Evolutionary conservation across 306 rosid genomes (phyloP), one percentile per base, ranked within the genome.

Genomic region (Dalbergia cochinchinensis): DNA sequence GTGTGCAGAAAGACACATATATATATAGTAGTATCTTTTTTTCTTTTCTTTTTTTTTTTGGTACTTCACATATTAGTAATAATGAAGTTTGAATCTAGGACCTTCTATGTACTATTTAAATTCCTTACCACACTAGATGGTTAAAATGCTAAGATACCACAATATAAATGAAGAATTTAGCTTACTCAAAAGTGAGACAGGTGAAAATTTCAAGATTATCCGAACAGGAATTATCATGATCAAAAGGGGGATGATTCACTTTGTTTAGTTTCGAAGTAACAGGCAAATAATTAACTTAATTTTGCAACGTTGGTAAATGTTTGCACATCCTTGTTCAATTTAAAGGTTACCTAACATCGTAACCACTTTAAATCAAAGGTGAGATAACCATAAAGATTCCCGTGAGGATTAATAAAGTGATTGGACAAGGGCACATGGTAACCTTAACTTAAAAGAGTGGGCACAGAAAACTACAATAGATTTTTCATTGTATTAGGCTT

Each of bases 361-460:
- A 67, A 78, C 70, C 7, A 26, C 55, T 71, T 60, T 72, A 64
- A 69, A 82, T 66, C 54, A 76, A 80, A 76, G 69, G 68, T 47
- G 61, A 55, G n/a, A 16, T 74, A 68, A 20, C 69, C 41, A 34
- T 53, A 84, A 34, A 80, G 87, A 86, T 89, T 84, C 92, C 88
- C 75, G 39, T 60, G 86, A 78, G 76, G 57, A 71, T 61, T 78
- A 67, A 74, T 41, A 58, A 50, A 69, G 63, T 48, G 82, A 20
- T 74, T 70, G 68, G 86, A 82, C 86, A 84, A 63, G 74, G 77
- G 57, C 87, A 86, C 87, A 86, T 86, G 90, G 67, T 77, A 83
- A 74, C 70, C 83, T 71, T 75, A 47, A 60, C 54, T 55, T 31
- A 71, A 66, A 22, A 48, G 65, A 47, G 79, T 65, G 62, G 80